A percentile compares a stretch with the other conserved stretches of the same genome.
phyloP scores from a whole-genome alignment of 148 eudicot genomes.

The Silene uniflora region DNA sequence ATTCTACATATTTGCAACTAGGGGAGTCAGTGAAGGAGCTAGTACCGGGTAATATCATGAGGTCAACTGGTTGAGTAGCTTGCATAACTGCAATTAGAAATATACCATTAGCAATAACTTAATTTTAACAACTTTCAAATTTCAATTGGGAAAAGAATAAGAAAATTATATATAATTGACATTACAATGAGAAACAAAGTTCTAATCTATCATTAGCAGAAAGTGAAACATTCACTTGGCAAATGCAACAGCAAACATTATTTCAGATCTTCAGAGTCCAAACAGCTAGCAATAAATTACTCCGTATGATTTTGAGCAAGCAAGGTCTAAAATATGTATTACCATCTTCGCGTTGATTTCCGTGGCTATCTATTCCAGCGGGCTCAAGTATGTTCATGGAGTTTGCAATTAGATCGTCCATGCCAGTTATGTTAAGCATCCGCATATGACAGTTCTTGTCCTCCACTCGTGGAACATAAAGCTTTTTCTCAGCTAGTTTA shows the following conservation, averaged over 20 bases:
- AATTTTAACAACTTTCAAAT: neutral
- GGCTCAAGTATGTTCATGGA: constrained; percentile 96
- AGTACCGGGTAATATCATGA: constrained; percentile 85
- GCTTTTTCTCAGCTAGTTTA: constrained; percentile 34
- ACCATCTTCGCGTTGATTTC: constrained; percentile 92
- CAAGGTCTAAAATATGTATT: constrained; percentile 4
- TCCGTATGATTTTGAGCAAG: neutral
- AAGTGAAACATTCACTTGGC: neutral
- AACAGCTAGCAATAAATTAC: neutral
- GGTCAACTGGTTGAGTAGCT: constrained; percentile 80
- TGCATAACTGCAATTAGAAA: constrained; percentile 65
- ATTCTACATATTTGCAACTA: neutral
- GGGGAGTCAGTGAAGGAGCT: constrained; percentile 14
- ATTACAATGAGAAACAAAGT: neutral
- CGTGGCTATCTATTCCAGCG: constrained; percentile 64
- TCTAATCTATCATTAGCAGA: neutral
- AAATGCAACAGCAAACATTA: neutral
- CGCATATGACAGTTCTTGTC: constrained; percentile 89
- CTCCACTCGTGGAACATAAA: constrained; percentile 95
- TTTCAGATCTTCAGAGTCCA: neutral
- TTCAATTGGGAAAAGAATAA: neutral
- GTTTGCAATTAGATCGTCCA: constrained; percentile 75
- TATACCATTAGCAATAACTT: neutral
- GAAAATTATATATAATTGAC: no score
- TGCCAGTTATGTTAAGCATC: constrained; percentile 68